These are phyloP conservation scores for Avena eriantha DNA, from an alignment of 176 grass and related monocot species.

Conservation along the genomic window DNA sequence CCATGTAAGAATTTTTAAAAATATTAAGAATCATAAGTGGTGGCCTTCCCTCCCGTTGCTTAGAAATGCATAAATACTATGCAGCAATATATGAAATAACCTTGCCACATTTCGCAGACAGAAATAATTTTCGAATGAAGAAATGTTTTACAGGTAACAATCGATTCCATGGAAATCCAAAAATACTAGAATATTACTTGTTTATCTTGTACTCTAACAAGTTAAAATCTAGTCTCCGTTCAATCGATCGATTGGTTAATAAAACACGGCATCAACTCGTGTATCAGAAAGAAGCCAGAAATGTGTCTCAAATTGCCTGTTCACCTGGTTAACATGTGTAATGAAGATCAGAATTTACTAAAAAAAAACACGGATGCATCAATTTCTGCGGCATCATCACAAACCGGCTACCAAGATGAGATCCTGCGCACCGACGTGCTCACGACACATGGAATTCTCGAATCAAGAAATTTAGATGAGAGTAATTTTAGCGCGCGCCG, in stretches of 20 bases:
- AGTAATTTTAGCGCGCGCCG: constrained; percentile 7
- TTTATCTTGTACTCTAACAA: neutral
- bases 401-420: neutral
- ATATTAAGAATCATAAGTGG: neutral
- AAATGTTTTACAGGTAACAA: constrained; percentile 3
- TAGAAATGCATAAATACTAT: neutral
- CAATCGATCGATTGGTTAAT: neutral
- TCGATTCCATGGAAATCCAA: neutral
- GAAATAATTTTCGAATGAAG: neutral
- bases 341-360: neutral
- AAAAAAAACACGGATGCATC: neutral
- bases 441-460: neutral
- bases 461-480: neutral
- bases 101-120: neutral
- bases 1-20: neutral
- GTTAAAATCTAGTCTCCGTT: neutral
- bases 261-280: neutral
- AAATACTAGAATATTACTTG: neutral
- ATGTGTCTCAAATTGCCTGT: neutral
- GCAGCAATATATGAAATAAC: neutral
- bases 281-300: neutral
- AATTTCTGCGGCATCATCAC: neutral
- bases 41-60: neutral
- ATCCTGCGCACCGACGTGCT: neutral
- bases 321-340: neutral